A percentile compares a stretch with the other conserved stretches of the same genome.
Evolutionary conservation across 164 flowering plant species (phyloP).

Genomic region (Tinospora cordifolia): DNA sequence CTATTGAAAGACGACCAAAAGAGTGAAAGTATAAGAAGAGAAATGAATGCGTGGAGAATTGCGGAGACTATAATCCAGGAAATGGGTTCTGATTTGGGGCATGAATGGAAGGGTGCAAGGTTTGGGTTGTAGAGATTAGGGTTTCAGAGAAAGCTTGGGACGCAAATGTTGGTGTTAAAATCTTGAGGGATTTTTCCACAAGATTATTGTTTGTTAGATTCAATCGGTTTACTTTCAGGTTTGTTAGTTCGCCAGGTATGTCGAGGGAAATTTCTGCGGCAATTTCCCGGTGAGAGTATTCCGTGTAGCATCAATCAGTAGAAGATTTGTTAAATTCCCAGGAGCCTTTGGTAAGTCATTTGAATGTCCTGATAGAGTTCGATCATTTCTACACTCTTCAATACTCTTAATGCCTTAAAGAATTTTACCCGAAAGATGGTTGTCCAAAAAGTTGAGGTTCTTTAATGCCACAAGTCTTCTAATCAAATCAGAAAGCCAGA

Average conservation of each 20-base stretch:
- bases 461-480: constrained; percentile 30
- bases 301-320: constrained; percentile 44
- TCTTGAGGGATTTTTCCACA: constrained; percentile 45
- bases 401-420: constrained; percentile 41
- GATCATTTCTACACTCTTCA: constrained; percentile 32
- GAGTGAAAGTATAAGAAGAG: constrained; percentile 25
- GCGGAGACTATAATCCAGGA: constrained; percentile 15
- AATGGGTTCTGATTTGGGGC: constrained; percentile 22
- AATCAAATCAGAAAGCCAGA: constrained; percentile 34
- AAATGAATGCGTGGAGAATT: constrained; percentile 16
- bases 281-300: constrained; percentile 50
- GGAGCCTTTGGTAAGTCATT: constrained; percentile 56
- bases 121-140: constrained; percentile 51
- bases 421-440: constrained; percentile 42
- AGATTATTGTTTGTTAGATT: constrained; percentile 49
- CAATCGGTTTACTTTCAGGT: constrained; percentile 39
- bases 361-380: constrained; percentile 41
- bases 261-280: constrained; percentile 49
- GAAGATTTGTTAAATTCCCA: constrained; percentile 33
- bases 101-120: constrained; percentile 38
- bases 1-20: constrained; percentile 30
- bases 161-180: constrained; percentile 24
- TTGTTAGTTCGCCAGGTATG: constrained; percentile 45
- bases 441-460: constrained; percentile 43
- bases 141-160: constrained; percentile 45